Conservation (phyloP, 1,284 basidiomycete species). For the Ganoderma multipileum region DNA sequence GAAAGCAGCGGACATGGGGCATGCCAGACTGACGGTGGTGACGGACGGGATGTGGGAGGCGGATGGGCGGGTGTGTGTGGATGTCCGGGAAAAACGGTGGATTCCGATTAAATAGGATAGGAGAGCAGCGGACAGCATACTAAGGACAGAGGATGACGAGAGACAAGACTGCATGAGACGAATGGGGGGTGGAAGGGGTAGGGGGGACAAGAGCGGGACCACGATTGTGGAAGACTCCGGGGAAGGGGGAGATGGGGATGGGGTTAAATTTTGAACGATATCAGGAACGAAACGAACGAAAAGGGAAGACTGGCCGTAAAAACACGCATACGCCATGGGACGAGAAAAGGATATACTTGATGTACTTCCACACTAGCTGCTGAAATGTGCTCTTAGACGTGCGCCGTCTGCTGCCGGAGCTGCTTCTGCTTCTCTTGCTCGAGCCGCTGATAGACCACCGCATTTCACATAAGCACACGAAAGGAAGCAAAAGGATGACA, state of each 20-base stretch:
- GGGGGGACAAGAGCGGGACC: background rate
- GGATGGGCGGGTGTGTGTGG: background rate
- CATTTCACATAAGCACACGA: slow-evolving; percentile 2
- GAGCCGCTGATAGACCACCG: slow-evolving; percentile 61
- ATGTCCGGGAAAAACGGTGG: background rate
- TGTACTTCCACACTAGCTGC: background rate
- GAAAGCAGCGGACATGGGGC: slow-evolving; percentile 10
- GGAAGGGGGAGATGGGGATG: background rate
- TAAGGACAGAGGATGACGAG: slow-evolving; percentile 16
- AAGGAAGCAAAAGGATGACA: background rate
- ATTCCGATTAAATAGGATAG: slow-evolving; percentile 31
- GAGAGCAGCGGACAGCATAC: slow-evolving; percentile 33
- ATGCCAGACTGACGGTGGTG: background rate
- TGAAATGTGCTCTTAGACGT: slow-evolving; percentile 11
- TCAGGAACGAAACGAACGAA: background rate
- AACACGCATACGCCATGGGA: slow-evolving; percentile 15
- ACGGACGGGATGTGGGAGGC: background rate
- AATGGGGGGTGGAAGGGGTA: background rate
- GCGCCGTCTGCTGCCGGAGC: slow-evolving; percentile 51
- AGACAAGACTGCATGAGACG: background rate
- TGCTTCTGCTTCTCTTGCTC: slow-evolving; percentile 92
- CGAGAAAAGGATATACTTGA: background rate
- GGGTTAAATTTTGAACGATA: background rate
- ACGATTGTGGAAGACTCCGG: background rate
- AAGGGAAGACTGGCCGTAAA: background rate